Conservation (phyloP, 2,329 filamentous ascomycete genomes). For the Aspergillus sp. region DNA sequence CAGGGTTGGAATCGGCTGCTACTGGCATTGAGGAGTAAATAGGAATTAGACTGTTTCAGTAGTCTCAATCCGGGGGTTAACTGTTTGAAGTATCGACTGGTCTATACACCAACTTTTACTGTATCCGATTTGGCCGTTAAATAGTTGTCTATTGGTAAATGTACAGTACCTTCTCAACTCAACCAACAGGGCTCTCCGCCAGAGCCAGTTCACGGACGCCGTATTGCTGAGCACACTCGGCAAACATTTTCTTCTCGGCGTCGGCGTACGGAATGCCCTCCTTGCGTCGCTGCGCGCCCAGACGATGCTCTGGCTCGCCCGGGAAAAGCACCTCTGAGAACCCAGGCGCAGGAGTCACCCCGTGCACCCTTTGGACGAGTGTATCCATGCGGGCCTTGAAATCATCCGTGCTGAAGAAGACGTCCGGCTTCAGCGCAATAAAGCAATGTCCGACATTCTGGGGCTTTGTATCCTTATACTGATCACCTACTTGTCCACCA, state of each 20-base stretch:
- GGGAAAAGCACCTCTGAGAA: conserved; percentile 59
- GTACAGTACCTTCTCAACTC: too few species aligned
- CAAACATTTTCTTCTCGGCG: not conserved
- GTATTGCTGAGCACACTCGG: not conserved
- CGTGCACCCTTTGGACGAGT: conserved; percentile 54
- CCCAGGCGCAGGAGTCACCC: conserved; percentile 52
- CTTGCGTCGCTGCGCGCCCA: conserved; percentile 37
- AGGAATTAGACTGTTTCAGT: too few species aligned
- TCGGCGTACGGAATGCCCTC: conserved; percentile 52
- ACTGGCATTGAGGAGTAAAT: too few species aligned
- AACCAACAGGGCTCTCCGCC: not conserved
- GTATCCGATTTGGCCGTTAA: too few species aligned
- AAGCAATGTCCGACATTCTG: conserved; percentile 75
- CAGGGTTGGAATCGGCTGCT: too few species aligned
- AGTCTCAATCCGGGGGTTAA: too few species aligned
- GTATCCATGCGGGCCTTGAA: conserved; percentile 63
- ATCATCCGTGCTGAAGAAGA: conserved; percentile 70
- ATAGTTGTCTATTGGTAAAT: too few species aligned
- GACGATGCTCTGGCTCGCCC: conserved; percentile 56
- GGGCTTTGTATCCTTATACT: conserved; percentile 68
- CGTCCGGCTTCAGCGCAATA: conserved; percentile 68
- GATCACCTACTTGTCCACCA: conserved; percentile 73
- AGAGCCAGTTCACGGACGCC: not conserved
- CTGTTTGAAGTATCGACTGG: too few species aligned
- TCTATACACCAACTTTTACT: too few species aligned